Evolutionary conservation across 192 early-diverging fungal genomes (phyloP).

Genomic region (Mortierella hygrophila): DNA sequence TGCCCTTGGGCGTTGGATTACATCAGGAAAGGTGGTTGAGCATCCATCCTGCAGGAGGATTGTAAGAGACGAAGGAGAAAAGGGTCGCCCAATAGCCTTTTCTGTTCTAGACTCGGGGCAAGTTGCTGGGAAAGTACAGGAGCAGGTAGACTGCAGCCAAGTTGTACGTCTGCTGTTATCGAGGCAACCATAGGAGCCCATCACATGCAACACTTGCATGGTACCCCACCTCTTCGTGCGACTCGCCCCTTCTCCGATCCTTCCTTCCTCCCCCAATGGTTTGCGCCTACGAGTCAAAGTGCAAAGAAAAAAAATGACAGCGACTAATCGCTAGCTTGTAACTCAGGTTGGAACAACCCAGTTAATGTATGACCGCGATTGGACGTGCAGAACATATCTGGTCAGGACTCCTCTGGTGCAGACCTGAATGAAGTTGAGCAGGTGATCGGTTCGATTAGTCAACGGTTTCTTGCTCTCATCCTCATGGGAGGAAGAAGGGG

Average conservation of each 20-base stretch:
- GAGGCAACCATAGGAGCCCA: slow-evolving; percentile 3
- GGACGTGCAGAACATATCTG: neutral
- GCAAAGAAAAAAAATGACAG: neutral
- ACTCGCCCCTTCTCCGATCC: neutral
- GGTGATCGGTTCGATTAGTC: neutral
- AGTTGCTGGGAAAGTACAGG: neutral
- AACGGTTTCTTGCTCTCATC: neutral
- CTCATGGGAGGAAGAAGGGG: neutral
- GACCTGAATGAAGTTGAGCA: neutral
- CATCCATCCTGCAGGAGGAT: neutral
- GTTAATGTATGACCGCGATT: neutral
- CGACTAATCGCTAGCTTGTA: neutral
- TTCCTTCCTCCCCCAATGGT: too few species aligned
- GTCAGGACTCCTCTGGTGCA: neutral
- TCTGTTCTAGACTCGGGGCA: slow-evolving; percentile 4
- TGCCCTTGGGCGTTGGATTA: neutral
- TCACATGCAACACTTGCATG: slow-evolving; percentile 4
- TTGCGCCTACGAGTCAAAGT: too few species aligned
- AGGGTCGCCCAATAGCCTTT: neutral
- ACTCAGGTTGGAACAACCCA: neutral
- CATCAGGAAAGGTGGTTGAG: neutral
- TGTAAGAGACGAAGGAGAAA: neutral
- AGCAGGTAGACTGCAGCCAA: neutral
- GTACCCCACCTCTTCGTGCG: neutral
- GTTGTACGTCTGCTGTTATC: neutral